phyloP scores from a whole-genome alignment of 164 flowering plant species.

The Malania oleifera region DNA sequence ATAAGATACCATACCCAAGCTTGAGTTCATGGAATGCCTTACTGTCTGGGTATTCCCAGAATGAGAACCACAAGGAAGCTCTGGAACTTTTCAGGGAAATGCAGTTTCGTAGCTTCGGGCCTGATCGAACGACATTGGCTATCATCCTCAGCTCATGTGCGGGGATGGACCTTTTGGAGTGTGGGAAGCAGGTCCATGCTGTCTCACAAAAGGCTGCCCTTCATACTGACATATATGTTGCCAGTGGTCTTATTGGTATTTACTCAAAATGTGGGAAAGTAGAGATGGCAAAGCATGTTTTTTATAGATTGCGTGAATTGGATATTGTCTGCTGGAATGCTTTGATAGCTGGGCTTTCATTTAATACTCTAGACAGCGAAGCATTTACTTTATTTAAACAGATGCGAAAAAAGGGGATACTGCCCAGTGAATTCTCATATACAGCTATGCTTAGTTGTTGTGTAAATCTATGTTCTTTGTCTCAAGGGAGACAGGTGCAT shows the following conservation, averaged over 20 bases:
- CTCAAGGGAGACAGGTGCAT: slow-evolving; percentile 60
- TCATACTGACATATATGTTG: slow-evolving; percentile 48
- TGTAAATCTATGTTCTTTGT: slow-evolving; percentile 43
- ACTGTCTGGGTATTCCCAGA: slow-evolving; percentile 61
- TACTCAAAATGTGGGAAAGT: slow-evolving; percentile 61
- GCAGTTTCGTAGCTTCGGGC: slow-evolving; percentile 53
- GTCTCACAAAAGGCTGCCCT: slow-evolving; percentile 31
- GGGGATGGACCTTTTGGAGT: slow-evolving; percentile 41
- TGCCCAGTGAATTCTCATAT: slow-evolving; percentile 61
- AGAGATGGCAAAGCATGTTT: slow-evolving; percentile 41
- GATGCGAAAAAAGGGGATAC: slow-evolving; percentile 46
- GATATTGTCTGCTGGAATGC: slow-evolving; percentile 82
- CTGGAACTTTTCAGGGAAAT: slow-evolving; percentile 58
- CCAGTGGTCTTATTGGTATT: slow-evolving; percentile 71
- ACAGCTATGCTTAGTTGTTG: slow-evolving; percentile 54
- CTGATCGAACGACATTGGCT: slow-evolving; percentile 65
- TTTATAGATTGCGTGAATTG: slow-evolving; percentile 33
- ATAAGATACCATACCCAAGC: slow-evolving; percentile 43
- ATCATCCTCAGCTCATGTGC: slow-evolving; percentile 71
- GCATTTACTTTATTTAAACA: slow-evolving; percentile 52
- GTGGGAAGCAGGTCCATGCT: slow-evolving; percentile 78
- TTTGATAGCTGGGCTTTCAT: slow-evolving; percentile 59
- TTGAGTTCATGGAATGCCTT: slow-evolving; percentile 76
- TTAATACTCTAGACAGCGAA: slow-evolving; percentile 50
- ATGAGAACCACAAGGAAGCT: slow-evolving; percentile 48